Evolutionary conservation across 2,329 filamentous ascomycete genomes (phyloP), one percentile per base, ranked within the genome.

Genomic region (Fusarium sp.): DNA sequence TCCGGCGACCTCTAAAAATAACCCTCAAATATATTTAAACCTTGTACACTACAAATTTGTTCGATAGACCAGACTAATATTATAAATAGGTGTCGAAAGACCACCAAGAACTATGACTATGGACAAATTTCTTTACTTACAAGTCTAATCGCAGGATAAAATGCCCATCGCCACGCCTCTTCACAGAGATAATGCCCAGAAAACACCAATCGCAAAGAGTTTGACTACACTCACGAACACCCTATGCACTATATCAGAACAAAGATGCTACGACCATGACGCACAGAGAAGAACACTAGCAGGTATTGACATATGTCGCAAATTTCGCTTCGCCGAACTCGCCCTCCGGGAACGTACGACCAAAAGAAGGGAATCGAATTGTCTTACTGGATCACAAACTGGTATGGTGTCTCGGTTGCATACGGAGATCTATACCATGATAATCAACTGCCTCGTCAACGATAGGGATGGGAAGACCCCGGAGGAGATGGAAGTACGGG

Each of bases 261-360:
- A 52, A 17, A 64, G 51, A 4, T 62, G 44, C 8, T 13, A 56
- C 14, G 67, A 75, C 36, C 6, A 33, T 18, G 35, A 57, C 15
- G 61, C 73, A 3, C 41, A 65, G 10, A 22, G 20, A 18, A 61
- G 73, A 42, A 56, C 61, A 1, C 54, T 33, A 18, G 60, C 55
- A 12, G 66, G 58, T 14, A 13, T 36, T 7, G 24, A 31, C 6
- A 45, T 60, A 26, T 47, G 44, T 26, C 31, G 31, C 31, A 31
- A 31, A 31, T 31, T 31, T 31, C 31, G 11, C 31, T 31, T 31
- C 31, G 31, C 31, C 31, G 31, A 31, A 31, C 31, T 31, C 10
- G 31, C 31, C 10, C 31, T 31, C 3, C 31, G 31, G 10, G 31
- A 31, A 31, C 31, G 31, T 31, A 10, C 12, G 44, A 20, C 26